These are phyloP conservation scores for Wallacemonas sp. DNA, from an alignment of 208 protist genomes.

Conservation along the genomic window DNA sequence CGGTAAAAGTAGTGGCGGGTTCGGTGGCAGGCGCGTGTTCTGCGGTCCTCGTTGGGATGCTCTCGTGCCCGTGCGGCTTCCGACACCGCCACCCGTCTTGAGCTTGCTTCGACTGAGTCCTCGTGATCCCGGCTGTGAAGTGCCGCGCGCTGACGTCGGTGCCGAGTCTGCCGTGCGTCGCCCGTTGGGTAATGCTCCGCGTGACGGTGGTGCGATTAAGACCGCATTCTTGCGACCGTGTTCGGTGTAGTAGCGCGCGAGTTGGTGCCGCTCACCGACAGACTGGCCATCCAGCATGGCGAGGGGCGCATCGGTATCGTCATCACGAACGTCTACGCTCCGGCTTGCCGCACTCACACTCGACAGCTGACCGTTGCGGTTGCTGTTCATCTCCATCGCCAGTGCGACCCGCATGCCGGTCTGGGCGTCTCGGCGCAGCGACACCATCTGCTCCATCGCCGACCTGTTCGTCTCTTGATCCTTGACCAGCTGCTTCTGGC, in stretches of 20 bases:
- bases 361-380: background rate
- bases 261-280: background rate
- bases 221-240: constrained; percentile 10
- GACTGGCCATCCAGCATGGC: background rate
- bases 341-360: background rate
- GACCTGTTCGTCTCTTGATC: constrained; percentile 3
- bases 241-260: constrained; percentile 12
- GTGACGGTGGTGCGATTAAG: background rate
- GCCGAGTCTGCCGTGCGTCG: background rate
- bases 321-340: background rate
- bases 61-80: background rate
- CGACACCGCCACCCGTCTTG: background rate
- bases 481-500: constrained; percentile 7
- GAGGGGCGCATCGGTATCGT: background rate
- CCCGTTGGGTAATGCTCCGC: background rate
- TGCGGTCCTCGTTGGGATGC: background rate
- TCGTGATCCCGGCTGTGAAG: background rate
- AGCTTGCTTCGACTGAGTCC: background rate
- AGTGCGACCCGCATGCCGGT: background rate
- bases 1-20: background rate
- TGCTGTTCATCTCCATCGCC: constrained; percentile 1
- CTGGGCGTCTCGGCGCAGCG: background rate
- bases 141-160: background rate
- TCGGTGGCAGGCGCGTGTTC: background rate
- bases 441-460: constrained; percentile 14